These are phyloP conservation scores for Penicillium cataractarum DNA, from an alignment of 495 filamentous ascomycete species.

Conservation along the genomic window DNA sequence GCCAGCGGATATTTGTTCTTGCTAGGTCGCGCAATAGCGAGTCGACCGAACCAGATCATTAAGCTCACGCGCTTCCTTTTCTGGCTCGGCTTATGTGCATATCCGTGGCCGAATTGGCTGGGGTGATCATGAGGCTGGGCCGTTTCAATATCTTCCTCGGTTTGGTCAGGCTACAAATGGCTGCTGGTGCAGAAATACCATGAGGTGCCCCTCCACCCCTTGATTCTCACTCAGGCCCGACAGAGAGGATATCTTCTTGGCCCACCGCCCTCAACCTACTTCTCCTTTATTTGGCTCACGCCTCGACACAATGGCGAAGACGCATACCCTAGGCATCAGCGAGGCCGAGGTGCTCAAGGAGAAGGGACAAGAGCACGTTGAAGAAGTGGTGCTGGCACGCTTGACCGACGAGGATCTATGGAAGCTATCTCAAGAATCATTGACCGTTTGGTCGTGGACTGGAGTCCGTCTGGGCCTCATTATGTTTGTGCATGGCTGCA, in stretches of 20 bases:
- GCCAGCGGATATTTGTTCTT: constrained; percentile 18
- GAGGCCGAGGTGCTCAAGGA: constrained; percentile 19
- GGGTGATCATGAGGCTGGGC: not conserved
- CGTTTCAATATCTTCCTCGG: not conserved
- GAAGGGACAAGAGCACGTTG: constrained; percentile 29
- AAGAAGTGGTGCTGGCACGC: constrained; percentile 41
- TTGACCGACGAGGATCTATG: constrained; percentile 45
- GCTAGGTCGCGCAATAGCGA: constrained; percentile 1
- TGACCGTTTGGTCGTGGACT: constrained; percentile 37
- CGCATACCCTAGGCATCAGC: not conserved
- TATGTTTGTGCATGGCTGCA: constrained; percentile 46
- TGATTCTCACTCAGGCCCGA: not conserved
- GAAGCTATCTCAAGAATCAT: constrained; percentile 36
- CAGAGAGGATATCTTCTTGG: not conserved
- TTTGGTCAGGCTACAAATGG: not conserved
- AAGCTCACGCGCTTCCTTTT: constrained; percentile 15
- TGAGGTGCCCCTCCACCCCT: constrained; percentile 1
- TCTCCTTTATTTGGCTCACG: not conserved
- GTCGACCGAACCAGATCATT: not conserved
- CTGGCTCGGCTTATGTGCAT: constrained; percentile 13
- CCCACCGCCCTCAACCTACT: not conserved
- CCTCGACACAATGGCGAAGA: constrained; percentile 6
- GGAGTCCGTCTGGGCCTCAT: constrained; percentile 39
- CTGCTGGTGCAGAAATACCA: constrained; percentile 19
- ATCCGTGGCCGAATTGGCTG: constrained; percentile 28